Conservation (phyloP, 1,139 yeast species). For the Debaryomycetaceae sp. region DNA sequence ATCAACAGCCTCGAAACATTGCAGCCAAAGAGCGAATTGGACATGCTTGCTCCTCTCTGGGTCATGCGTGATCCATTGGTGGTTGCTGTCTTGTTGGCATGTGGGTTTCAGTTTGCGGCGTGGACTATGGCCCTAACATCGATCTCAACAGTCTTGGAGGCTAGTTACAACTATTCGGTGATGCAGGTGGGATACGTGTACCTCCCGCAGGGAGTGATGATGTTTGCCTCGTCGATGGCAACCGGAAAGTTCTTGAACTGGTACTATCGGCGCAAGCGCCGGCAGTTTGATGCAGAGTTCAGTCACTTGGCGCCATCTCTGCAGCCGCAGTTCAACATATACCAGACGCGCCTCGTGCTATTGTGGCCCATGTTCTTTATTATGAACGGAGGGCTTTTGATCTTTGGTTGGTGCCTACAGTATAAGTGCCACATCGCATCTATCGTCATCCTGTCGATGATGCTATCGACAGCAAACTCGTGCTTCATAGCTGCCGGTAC, state of each 20-base stretch:
- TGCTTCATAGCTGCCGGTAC: conserved; percentile 26
- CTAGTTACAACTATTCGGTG: conserved; percentile 26
- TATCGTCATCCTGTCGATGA: conserved; percentile 27
- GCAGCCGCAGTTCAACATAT: conserved; percentile 25
- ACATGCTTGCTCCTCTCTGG: conserved; percentile 25
- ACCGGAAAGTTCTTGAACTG: conserved; percentile 26
- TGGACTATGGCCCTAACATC: conserved; percentile 38
- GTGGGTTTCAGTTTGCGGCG: conserved; percentile 31
- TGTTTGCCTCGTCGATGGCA: conserved; percentile 26
- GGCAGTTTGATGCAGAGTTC: conserved; percentile 16
- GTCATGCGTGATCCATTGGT: conserved; percentile 23
- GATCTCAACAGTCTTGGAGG: conserved; percentile 27
- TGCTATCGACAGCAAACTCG: conserved; percentile 27
- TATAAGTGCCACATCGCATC: conserved; percentile 21
- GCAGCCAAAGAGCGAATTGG: conserved; percentile 16
- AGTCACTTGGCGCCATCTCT: conserved; percentile 12
- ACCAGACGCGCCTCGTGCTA: conserved; percentile 24
- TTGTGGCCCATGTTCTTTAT: conserved; percentile 21
- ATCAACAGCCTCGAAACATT: conserved; percentile 26
- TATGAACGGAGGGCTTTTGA: conserved; percentile 25
- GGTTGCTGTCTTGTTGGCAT: conserved; percentile 24
- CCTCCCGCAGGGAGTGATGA: conserved; percentile 35
- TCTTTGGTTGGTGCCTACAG: conserved; percentile 40
- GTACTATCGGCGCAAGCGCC: conserved; percentile 21
- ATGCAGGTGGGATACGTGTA: conserved; percentile 36